Evolutionary conservation across 306 rosid genomes (phyloP), one percentile per base, ranked within the genome.

Genomic region (Dryas drummondii): DNA sequence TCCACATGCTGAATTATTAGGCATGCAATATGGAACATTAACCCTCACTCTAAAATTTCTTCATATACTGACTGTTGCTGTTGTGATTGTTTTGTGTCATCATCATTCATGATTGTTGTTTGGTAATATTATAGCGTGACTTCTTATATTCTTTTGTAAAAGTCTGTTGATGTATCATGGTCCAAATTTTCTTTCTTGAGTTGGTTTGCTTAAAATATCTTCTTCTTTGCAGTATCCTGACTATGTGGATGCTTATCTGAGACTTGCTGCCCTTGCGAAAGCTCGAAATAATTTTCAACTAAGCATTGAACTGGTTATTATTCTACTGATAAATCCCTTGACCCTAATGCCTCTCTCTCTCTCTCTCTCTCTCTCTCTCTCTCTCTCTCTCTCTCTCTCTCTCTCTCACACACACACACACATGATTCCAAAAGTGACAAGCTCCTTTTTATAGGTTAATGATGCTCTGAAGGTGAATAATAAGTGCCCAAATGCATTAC

Each of bases 201-300:
- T 70, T 71, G 56, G 77, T 79, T 62, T 78, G n/a, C 61, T 77
- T 72, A 69, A 68, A 51, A 19, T 64, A 48, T 81, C 7, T 72
- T 71, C 50, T 68, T 41, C 40, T 72, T 50, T 81, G 74, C 98
- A 96, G 99, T 92, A 84, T 78, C 97, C 98, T 69, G 98, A 92
- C 76, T 96, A 96, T 78, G 72, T 92, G 50, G 99, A 96, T 83
- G 96, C 97, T 16, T 86, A 89, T 85, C 82, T 96, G 89, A 86
- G 99, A 82, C 93, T 96, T 63, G 97, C 97, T 81, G 84, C 97
- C 75, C 91, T 96, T 84, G 97, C 99, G 48, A 96, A 90, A 82
- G 89, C 96, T 80, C 93, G 93, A 82, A 94, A 89, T 81, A 90
- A 90, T 86, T 81, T 92, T 77, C 88, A 86, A 74, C 61, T 92